These are phyloP conservation scores for Debaryomyces sp. DNA, from an alignment of 1,139 yeast species.

Conservation along the genomic window DNA sequence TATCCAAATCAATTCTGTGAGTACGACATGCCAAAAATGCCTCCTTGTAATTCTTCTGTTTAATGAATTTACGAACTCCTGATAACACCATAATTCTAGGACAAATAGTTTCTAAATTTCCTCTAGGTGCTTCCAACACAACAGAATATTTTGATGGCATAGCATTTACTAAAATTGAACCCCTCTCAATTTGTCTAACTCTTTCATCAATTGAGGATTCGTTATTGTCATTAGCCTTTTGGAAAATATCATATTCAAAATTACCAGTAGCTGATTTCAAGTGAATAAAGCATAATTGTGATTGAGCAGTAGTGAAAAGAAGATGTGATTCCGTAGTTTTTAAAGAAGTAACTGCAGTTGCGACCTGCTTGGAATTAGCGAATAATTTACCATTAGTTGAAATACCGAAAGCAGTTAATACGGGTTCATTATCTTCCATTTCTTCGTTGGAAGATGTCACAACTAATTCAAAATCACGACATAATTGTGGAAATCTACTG, in stretches of 20 bases:
- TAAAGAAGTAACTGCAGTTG: constrained; percentile 82
- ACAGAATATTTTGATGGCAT: constrained; percentile 86
- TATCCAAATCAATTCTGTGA: constrained; percentile 89
- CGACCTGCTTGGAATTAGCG: constrained; percentile 63
- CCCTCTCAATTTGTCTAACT: constrained; percentile 86
- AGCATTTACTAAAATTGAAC: constrained; percentile 76
- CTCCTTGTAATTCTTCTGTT: constrained; percentile 54
- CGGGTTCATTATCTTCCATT: constrained; percentile 26
- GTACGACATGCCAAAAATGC: constrained; percentile 87
- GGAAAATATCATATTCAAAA: constrained; percentile 13
- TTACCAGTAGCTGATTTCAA: constrained; percentile 46
- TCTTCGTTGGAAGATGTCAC: constrained; percentile 19
- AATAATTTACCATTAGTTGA: constrained; percentile 74
- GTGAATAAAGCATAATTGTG: constrained; percentile 81
- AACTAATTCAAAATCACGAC: constrained; percentile 62
- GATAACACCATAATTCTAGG: constrained; percentile 92
- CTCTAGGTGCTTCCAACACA: constrained; percentile 91
- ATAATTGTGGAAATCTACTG: constrained; percentile 67
- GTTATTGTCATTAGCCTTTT: constrained; percentile 15
- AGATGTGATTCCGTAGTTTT: constrained; percentile 72
- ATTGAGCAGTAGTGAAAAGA: constrained; percentile 86
- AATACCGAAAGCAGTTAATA: constrained; percentile 64
- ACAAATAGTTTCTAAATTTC: constrained; percentile 89
- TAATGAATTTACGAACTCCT: constrained; percentile 75
- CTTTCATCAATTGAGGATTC: constrained; percentile 66